These are phyloP conservation scores for Fragaria nilgerrensis DNA, from an alignment of 306 rosid species.

Conservation along the genomic window DNA sequence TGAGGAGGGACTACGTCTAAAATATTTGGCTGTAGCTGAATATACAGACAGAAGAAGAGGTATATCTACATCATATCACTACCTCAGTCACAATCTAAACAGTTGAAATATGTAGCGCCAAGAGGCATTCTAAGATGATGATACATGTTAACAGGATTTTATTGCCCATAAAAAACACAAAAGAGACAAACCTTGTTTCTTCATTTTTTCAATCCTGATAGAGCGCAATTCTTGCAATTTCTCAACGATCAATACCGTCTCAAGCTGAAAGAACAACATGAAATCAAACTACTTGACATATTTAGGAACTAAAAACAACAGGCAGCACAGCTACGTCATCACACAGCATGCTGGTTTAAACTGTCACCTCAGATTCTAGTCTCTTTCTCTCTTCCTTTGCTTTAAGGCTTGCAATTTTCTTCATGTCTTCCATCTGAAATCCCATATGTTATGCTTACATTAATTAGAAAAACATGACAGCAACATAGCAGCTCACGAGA, in stretches of 20 bases:
- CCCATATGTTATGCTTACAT: slow-evolving; percentile 16
- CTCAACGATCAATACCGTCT: slow-evolving; percentile 73
- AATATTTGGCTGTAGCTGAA: not conserved
- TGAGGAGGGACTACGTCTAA: not conserved
- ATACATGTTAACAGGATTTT: not conserved
- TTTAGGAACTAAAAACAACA: not conserved
- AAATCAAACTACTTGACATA: slow-evolving; percentile 14
- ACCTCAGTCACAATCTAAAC: not conserved
- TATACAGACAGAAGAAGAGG: not conserved
- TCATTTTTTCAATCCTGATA: slow-evolving; percentile 78
- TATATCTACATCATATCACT: not conserved
- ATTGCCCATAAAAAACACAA: not conserved
- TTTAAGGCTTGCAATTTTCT: slow-evolving; percentile 73
- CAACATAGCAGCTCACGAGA: not conserved
- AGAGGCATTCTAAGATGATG: not conserved
- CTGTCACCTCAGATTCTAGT: slow-evolving; percentile 72
- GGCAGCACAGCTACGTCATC: not conserved
- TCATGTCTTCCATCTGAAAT: slow-evolving; percentile 81
- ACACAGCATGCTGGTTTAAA: not conserved
- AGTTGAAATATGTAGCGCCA: not conserved
- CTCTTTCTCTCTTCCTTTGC: slow-evolving; percentile 84
- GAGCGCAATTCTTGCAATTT: slow-evolving; percentile 84
- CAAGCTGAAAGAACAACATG: slow-evolving; percentile 56
- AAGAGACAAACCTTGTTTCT: slow-evolving; percentile 62
- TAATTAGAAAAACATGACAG: not conserved